Base-by-base conservation (phyloP, 495 filamentous ascomycete genomes). In the Aspergillus steynii region DNA sequence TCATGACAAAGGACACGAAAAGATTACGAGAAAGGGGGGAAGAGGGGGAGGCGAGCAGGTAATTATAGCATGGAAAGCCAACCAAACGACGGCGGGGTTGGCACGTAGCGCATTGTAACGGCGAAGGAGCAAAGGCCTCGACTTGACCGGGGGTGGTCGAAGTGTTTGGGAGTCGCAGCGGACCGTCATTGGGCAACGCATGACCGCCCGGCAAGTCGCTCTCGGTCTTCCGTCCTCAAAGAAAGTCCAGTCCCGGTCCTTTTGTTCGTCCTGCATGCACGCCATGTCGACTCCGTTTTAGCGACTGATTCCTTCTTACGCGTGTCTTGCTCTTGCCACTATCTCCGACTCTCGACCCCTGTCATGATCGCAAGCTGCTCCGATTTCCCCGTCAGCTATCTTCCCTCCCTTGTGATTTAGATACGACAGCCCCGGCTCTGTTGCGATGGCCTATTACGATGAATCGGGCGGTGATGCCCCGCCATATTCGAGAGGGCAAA, bases 361-460 rank as follows among this genome's bases (percentile, higher is more conserved):
- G 58, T 60, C 51, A 55, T 60, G 34, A 48, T 54, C 42, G 42
- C 34, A 42, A 20, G 42, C 55, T 47, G 53, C 46, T 53, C 52
- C 20, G 31, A 29, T 49, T 53, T 49, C 46, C 32, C 20, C 32
- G 31, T 20, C 47, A 32, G 54, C 29, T 58, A 47, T 27, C 31
- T 56, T 53, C 49, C 29, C 47, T 15, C 54, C 53, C 61, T 46
- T 62, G 57, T 60, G 56, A 63, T 57, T 59, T 32, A 20, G 29
- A 29, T 37, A 34, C 50, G 9, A 53, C 50, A 55, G 51, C 37
- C 28, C 60, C 53, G 14, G 48, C 56, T 50, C 48, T 29, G 61
- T 63, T 64, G 60, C 62, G 34, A 81, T 81, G 78, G 72, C 77
- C 56, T 77, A 68, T 49, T 78, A 77, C 63, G 78, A 81, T 9